Evolutionary conservation across 306 rosid genomes (phyloP).

Genomic region (Glycine tomentella): DNA sequence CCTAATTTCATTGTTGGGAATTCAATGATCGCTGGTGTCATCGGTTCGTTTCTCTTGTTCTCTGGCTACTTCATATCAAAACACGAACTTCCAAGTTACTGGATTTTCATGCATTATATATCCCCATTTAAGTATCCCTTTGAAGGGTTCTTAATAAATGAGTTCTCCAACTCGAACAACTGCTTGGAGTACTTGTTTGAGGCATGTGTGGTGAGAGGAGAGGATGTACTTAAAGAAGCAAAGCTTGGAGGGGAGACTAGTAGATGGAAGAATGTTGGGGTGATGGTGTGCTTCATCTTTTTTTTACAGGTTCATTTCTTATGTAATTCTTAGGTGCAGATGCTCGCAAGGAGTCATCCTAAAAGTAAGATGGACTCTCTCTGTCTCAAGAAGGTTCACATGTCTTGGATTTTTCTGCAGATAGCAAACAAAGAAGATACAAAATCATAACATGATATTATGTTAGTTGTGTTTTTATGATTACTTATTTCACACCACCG

Average conservation of each 20-base stretch:
- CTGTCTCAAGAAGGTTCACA: conserved; percentile 45
- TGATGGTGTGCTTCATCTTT: conserved; percentile 71
- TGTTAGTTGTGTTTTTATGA: conserved; percentile 35
- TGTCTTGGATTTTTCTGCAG: conserved; percentile 51
- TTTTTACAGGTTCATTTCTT: conserved; percentile 76
- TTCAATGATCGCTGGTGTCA: conserved; percentile 76
- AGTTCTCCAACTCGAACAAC: conserved; percentile 69
- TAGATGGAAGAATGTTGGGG: conserved; percentile 68
- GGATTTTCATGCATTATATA: conserved; percentile 85
- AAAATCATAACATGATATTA: conserved; percentile 8
- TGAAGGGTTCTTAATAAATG: conserved; percentile 81
- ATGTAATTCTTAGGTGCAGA: conserved; percentile 68
- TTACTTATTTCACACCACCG: conserved; percentile 1
- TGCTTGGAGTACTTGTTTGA: conserved; percentile 79
- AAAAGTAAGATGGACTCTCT: neutral
- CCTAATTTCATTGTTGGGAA: conserved; percentile 87
- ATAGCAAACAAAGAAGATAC: conserved; percentile 41
- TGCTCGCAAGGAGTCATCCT: conserved; percentile 58
- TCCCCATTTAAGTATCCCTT: conserved; percentile 83
- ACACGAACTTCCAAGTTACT: conserved; percentile 66
- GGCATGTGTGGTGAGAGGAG: conserved; percentile 63
- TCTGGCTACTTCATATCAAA: conserved; percentile 86
- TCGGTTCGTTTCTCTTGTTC: conserved; percentile 83
- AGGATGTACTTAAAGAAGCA: conserved; percentile 65
- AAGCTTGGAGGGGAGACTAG: conserved; percentile 70